phyloP scores from a whole-genome alignment of 2,329 filamentous ascomycete genomes.

The Alternaria sp. region DNA sequence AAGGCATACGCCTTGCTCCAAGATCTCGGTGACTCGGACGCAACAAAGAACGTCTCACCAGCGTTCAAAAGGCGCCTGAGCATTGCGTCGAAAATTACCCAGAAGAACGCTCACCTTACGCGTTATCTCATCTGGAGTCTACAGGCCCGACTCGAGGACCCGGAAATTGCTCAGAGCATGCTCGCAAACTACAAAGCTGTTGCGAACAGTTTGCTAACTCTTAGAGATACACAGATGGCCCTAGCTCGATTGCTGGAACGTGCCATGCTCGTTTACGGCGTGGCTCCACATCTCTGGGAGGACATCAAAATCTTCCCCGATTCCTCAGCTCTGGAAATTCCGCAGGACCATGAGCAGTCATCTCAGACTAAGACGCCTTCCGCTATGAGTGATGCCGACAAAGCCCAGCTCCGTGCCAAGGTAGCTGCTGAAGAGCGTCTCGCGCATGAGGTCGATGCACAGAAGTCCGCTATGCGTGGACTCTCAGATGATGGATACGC shows the following conservation, averaged over 20 bases:
- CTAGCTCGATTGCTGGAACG: slow-evolving; percentile 32
- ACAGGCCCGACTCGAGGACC: slow-evolving; percentile 36
- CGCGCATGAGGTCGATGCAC: slow-evolving; percentile 34
- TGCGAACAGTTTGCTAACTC: slow-evolving; percentile 30
- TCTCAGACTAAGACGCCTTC: not conserved
- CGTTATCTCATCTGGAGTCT: slow-evolving; percentile 37
- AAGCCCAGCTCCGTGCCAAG: slow-evolving; percentile 14
- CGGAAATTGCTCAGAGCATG: slow-evolving; percentile 13
- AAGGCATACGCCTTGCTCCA: slow-evolving; percentile 21
- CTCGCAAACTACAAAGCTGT: slow-evolving; percentile 27
- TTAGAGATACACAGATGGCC: slow-evolving; percentile 41
- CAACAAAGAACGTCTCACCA: slow-evolving; percentile 8
- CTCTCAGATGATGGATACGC: slow-evolving; percentile 40
- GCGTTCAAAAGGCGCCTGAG: slow-evolving; percentile 30
- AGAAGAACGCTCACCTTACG: slow-evolving; percentile 37
- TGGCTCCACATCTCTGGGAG: slow-evolving; percentile 19
- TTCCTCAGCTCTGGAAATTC: not conserved
- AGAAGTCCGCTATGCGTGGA: slow-evolving; percentile 36
- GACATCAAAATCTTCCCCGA: slow-evolving; percentile 1
- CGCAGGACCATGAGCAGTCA: not conserved
- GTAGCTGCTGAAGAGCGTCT: slow-evolving; percentile 30
- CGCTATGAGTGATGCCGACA: slow-evolving; percentile 1
- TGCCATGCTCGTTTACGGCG: slow-evolving; percentile 28
- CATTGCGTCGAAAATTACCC: slow-evolving; percentile 28
- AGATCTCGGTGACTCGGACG: slow-evolving; percentile 9